Base-by-base conservation (phyloP, 2,329 filamentous ascomycete genomes). In the Tolypocladium tropicale region DNA sequence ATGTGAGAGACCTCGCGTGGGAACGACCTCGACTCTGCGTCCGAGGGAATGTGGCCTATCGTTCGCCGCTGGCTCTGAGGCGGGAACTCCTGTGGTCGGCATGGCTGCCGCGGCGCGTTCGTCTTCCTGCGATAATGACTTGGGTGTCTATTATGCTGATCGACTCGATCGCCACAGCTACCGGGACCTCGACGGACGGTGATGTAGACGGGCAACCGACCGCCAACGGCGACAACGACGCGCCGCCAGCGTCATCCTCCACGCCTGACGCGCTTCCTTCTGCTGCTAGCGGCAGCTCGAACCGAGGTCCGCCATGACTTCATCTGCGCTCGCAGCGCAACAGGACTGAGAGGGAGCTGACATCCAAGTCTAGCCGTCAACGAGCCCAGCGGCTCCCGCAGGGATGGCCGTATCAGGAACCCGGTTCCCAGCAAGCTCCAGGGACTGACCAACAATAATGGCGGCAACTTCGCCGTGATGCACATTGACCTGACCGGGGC, bases 391-490 rank as follows among this genome's bases (percentile, higher is more conserved):
- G 43, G 56, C 28, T 50, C 50, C 30, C 55, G 53, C 16, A 58
- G 62, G 30, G 69, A 73, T 59, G 69, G 68, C 36, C 67, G 69
- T 34, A 64, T 70, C 52, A 68, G 79, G 56, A 83, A 84, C 58
- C 79, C 82, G 1, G 76, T 85, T 2, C 82, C 83, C 5, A 82
- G 77, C 67, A 85, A 84, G 65, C 71, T 85, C 55, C 82, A 84
- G 64, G 80, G 80, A 58, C 80, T 78, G 60, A 78, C 79, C 23
- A 76, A 79, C 59, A 72, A 74, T 30, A 78, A 76, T 62, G 80
- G 79, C 58, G 82, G 82, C 32, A 84, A 83, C 61, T 86, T 86
- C 65, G 74, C 76, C 50, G 80, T 85, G 43, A 83, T 86, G 77
- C 80, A 84, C 56, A 83, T 86, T 73, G 76, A 78, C 36, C 71